phyloP scores from a whole-genome alignment of 306 rosid genomes.

The Citrullus amarus region DNA sequence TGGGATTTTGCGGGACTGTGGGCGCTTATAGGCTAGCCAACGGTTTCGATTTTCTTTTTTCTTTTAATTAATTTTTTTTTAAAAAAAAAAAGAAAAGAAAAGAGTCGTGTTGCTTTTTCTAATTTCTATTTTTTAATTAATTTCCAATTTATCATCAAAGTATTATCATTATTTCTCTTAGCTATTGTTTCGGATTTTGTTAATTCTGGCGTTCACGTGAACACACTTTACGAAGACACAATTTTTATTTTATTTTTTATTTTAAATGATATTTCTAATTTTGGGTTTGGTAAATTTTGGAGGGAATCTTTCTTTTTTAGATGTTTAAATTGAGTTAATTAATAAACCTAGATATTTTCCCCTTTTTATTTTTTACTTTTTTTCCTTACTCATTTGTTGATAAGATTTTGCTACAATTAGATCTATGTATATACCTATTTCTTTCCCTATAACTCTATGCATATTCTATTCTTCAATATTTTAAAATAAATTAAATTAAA shows the following conservation, averaged over 20 bases:
- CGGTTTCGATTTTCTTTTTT: conserved; percentile 15
- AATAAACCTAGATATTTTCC: not conserved
- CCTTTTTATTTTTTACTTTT: too few species aligned
- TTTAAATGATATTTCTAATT: not conserved
- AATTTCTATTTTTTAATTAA: not conserved
- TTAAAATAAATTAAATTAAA: too few species aligned
- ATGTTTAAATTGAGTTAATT: not conserved
- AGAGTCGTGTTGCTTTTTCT: not conserved
- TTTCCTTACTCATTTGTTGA: too few species aligned
- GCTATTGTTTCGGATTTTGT: not conserved
- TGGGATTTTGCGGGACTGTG: conserved; percentile 28
- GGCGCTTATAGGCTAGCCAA: conserved; percentile 35
- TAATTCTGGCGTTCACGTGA: conserved; percentile 1
- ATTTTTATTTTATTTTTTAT: not conserved
- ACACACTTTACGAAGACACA: not conserved
- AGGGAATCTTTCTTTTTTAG: not conserved
- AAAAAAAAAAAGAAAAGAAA: not conserved
- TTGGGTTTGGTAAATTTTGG: not conserved
- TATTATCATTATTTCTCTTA: not conserved
- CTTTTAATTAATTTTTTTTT: not conserved
- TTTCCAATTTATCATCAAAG: conserved; percentile 2
- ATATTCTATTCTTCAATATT: too few species aligned
- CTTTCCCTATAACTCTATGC: too few species aligned
- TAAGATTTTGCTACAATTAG: too few species aligned
- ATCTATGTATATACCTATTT: too few species aligned